Evolutionary conservation across 257 asterid genomes (phyloP).

Genomic region (Gentiana dahurica): DNA sequence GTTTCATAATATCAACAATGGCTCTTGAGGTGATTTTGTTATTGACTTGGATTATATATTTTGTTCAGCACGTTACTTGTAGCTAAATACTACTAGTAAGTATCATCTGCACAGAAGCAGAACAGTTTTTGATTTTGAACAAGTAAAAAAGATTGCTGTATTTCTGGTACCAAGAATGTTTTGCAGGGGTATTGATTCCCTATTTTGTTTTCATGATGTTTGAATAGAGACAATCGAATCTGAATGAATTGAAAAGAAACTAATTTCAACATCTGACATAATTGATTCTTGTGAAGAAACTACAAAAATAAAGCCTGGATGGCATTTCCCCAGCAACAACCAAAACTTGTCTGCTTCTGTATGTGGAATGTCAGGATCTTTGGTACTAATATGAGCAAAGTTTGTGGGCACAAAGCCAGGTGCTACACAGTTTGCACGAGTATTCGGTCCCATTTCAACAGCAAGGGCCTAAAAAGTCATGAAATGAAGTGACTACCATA

Average conservation of each 20-base stretch:
- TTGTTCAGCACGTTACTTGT: too few relatives aligned
- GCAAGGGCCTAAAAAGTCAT: constrained; percentile 57
- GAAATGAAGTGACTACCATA: not conserved
- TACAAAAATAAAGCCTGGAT: constrained; percentile 46
- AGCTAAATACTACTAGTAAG: too few relatives aligned
- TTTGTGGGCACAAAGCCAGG: constrained; percentile 94
- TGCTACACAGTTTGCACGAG: constrained; percentile 88
- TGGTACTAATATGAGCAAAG: constrained; percentile 48
- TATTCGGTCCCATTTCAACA: constrained; percentile 80
- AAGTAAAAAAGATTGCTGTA: too few relatives aligned
- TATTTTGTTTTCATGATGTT: too few relatives aligned
- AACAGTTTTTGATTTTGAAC: too few relatives aligned
- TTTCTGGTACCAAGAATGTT: too few relatives aligned
- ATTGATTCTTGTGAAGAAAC: too few relatives aligned
- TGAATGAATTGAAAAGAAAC: too few relatives aligned
- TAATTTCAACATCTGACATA: too few relatives aligned
- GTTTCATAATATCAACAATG: constrained; percentile 46
- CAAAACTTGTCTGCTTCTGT: constrained; percentile 69
- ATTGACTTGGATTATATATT: not conserved
- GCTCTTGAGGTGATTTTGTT: constrained; percentile 20
- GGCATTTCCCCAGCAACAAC: constrained; percentile 79
- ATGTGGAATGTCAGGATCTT: constrained; percentile 39
- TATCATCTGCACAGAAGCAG: too few relatives aligned
- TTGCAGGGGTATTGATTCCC: too few relatives aligned
- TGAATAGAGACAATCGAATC: too few relatives aligned